phyloP scores from a whole-genome alignment of 2,329 filamentous ascomycete species.

The Ascochyta viciae-villosae region DNA sequence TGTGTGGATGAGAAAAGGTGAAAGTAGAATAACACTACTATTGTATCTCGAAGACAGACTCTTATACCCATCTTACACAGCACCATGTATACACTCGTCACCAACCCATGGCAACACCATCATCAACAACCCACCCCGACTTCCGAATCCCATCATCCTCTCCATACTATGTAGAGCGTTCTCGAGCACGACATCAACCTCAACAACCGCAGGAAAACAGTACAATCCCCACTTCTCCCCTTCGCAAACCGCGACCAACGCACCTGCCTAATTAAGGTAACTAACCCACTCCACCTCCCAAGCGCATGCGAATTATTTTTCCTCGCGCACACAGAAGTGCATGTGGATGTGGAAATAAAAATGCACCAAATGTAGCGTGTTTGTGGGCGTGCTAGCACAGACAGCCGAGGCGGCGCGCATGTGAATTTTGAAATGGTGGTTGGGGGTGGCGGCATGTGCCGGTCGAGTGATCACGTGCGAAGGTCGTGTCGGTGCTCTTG shows the following conservation, averaged over 20 bases:
- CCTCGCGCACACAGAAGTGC: background rate
- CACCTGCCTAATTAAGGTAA: slow-evolving; percentile 5
- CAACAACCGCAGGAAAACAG: slow-evolving; percentile 1
- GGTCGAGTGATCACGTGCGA: background rate
- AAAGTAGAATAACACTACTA: too few species aligned
- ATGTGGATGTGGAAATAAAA: background rate
- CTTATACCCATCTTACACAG: too few species aligned
- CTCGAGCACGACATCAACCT: slow-evolving; percentile 2
- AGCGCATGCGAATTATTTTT: background rate
- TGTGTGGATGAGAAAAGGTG: too few species aligned
- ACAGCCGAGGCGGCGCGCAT: slow-evolving; percentile 7
- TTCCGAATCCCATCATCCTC: background rate
- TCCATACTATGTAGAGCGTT: background rate
- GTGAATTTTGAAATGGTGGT: slow-evolving; percentile 7
- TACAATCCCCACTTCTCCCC: background rate
- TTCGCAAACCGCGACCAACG: background rate
- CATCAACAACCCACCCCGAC: too few species aligned
- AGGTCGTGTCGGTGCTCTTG: background rate
- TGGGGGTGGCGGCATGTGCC: background rate
- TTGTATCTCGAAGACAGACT: too few species aligned
- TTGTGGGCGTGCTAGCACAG: slow-evolving; percentile 2
- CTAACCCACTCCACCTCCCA: too few species aligned
- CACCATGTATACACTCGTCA: too few species aligned
- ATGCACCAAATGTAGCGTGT: background rate
- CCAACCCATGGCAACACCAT: too few species aligned